Evolutionary conservation across 306 rosid genomes (phyloP), one percentile per base, ranked within the genome.

Genomic region (apple (Malus domestica)): DNA sequence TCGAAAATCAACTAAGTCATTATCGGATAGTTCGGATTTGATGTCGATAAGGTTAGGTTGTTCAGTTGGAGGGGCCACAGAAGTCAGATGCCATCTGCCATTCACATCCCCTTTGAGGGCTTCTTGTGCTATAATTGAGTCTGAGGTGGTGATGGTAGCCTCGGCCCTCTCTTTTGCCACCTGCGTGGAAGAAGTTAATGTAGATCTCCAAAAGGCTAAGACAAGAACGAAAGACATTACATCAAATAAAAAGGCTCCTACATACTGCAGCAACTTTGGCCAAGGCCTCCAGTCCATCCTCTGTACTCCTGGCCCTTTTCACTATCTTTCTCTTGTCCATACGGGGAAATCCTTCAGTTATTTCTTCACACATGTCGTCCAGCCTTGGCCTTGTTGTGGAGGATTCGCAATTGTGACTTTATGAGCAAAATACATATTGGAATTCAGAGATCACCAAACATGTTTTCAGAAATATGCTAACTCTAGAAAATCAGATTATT

Each of bases 1-100:
- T 38, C 72, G 62, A 65, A 75, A 75, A 33, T 75, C 35, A 27
- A 65, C 71, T 61, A 75, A 19, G 54, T 49, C 64, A 22, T 60
- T 25, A 60, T 23, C 25, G 25, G 25, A 23, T 23, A 23, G 25
- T 23, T 23, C 25, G 25, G 25, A 23, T 23, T 23, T 23, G 25
- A 23, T 23, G 25, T 23, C 25, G 25, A 23, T 23, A 23, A 23
- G 25, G 25, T 23, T 23, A 23, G 66, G 66, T 60, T 11, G 18
- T 60, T 60, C 66, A 60, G 30, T 25, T 25, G 33, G 66, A 60
- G 35, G 66, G 25, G 4, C 66, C 66, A 22, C 11, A 10, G 13
- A 12, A 60, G 16, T 60, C 10, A 32, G 15, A 4, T 25, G 29
- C 66, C 33, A 18, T 60, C 5, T 12, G 66, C 33, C 29, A 23